Conservation (phyloP, 2,329 filamentous ascomycete genomes). For the Trichoderma guizhouense region DNA sequence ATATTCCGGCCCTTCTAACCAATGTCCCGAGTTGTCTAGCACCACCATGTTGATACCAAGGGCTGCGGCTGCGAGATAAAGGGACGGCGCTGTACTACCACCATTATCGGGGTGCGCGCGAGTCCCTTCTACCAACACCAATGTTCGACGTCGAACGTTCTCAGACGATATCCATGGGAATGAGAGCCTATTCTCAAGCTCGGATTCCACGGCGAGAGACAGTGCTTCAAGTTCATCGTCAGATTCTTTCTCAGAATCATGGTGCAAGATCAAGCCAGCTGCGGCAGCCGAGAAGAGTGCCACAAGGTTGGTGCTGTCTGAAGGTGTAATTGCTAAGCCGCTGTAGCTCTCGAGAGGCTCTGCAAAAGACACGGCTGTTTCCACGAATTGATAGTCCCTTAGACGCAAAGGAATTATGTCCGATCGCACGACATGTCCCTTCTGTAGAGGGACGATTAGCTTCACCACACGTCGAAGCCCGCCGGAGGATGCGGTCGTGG, state of each 20-base stretch:
- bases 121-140: not conserved
- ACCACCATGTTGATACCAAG: not conserved
- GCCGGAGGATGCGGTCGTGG: not conserved
- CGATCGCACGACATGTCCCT: not conserved
- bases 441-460: not conserved
- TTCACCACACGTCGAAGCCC: not conserved
- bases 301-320: not conserved
- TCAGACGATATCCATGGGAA: not conserved
- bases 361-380: not conserved
- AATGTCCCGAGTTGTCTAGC: conserved; percentile 2
- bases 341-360: not conserved
- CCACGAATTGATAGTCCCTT: not conserved
- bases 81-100: not conserved
- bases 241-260: not conserved
- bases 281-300: not conserved
- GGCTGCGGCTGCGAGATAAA: not conserved
- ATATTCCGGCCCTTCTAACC: conserved; percentile 13
- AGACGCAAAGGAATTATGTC: not conserved
- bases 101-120: not conserved
- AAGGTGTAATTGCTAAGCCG: not conserved
- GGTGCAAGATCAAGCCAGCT: not conserved
- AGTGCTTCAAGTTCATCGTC: not conserved
- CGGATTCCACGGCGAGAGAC: not conserved
- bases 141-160: not conserved
- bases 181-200: not conserved